Percentiles rank a stretch among this genome's conserved stretches.
Conservation (phyloP, 805 yeast genomes). For the Candida ponderosae region DNA sequence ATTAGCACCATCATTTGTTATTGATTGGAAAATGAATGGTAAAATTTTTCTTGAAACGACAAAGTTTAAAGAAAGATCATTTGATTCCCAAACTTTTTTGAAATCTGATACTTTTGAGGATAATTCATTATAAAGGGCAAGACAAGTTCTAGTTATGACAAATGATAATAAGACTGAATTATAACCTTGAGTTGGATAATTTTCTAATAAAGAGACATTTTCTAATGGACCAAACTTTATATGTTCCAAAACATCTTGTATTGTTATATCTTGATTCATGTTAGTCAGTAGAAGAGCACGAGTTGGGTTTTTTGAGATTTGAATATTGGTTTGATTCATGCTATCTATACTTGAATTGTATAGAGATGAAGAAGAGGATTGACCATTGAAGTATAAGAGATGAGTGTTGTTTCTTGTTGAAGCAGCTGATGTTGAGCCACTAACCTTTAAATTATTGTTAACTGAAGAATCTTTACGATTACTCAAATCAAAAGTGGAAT, state of each 20-base stretch:
- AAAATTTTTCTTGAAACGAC: constrained; percentile 21
- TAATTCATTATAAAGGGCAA: constrained; percentile 28
- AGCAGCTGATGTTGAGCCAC: too few species aligned
- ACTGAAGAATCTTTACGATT: too few species aligned
- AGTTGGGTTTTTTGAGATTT: constrained; percentile 13
- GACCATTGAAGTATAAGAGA: not conserved
- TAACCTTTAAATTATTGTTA: too few species aligned
- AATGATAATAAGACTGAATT: constrained; percentile 15
- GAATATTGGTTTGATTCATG: constrained; percentile 3
- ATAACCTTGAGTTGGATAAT: constrained; percentile 15
- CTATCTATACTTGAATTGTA: too few species aligned
- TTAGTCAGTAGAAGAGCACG: constrained; percentile 18
- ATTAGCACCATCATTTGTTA: constrained; percentile 83
- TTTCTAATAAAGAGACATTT: constrained; percentile 36
- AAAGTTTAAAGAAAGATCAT: constrained; percentile 27
- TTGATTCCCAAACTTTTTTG: constrained; percentile 29
- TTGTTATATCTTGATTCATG: constrained; percentile 10
- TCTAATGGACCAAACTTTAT: constrained; percentile 59
- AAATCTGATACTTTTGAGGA: constrained; percentile 27
- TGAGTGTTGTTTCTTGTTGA: too few species aligned
- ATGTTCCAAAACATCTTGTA: constrained; percentile 30
- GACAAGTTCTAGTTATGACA: constrained; percentile 25
- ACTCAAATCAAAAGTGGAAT: not conserved
- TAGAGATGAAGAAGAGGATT: constrained; percentile 2
- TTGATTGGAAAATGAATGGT: constrained; percentile 26